Conservation (phyloP, 371 early-diverging fungal genomes). For the Rhizomucor pusillus region DNA sequence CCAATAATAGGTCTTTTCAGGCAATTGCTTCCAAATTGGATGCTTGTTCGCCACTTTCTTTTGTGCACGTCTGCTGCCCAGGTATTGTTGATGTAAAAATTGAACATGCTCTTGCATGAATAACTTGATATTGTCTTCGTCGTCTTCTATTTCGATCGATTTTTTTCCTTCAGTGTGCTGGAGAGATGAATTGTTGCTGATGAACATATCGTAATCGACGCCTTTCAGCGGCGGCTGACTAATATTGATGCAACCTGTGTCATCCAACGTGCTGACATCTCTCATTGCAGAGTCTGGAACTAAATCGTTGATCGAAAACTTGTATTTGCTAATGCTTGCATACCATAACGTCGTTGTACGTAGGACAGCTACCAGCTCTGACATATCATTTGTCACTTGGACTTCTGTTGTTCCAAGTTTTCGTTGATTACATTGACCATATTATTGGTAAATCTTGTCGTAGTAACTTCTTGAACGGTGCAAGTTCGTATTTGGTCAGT, state of each 20-base stretch:
- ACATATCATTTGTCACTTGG: neutral
- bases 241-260: too few species aligned
- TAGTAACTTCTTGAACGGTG: neutral
- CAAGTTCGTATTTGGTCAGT: neutral
- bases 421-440: neutral
- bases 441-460: neutral
- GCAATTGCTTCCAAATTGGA: neutral
- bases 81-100: neutral
- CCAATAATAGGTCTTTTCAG: too few species aligned
- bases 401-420: neutral
- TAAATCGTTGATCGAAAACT: neutral
- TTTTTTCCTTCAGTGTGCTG: too few species aligned
- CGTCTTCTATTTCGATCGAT: too few species aligned
- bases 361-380: neutral
- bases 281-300: neutral
- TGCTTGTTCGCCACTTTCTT: neutral
- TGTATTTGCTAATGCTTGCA: neutral
- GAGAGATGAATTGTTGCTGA: too few species aligned
- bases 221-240: too few species aligned
- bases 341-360: neutral
- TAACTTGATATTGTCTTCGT: neutral
- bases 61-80: neutral
- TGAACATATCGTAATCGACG: neutral
- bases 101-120: slow-evolving; percentile 1
- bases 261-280: too few species aligned